phyloP scores from a whole-genome alignment of 1,284 basidiomycete species.

The Amylostereum areolatum region DNA sequence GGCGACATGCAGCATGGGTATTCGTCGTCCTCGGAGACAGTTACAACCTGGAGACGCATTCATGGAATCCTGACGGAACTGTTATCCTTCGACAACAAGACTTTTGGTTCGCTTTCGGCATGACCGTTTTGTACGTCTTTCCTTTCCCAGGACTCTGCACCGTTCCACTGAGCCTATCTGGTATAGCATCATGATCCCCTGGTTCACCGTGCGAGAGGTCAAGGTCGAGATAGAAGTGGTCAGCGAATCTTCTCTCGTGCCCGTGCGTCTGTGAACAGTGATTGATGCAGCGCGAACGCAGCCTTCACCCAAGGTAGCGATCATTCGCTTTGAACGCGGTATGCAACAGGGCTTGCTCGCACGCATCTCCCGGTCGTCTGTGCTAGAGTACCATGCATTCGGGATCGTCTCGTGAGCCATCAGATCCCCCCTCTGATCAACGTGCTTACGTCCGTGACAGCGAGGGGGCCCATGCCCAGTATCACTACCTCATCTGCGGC shows the following conservation, averaged over 20 bases:
- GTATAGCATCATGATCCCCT: slow-evolving; percentile 33
- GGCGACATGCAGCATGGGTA: slow-evolving; percentile 27
- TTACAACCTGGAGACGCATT: slow-evolving; percentile 32
- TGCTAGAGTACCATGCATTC: slow-evolving; percentile 68
- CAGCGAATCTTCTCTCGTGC: slow-evolving; percentile 11
- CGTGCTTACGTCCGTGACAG: slow-evolving; percentile 23
- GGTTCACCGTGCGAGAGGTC: slow-evolving; percentile 37
- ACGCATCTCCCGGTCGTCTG: slow-evolving; percentile 57
- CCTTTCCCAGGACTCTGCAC: not conserved
- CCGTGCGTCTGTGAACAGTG: not conserved
- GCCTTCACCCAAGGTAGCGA: slow-evolving; percentile 64
- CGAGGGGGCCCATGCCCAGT: slow-evolving; percentile 52
- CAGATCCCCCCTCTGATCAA: slow-evolving; percentile 1
- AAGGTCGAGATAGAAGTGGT: slow-evolving; percentile 37
- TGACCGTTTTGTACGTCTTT: slow-evolving; percentile 31
- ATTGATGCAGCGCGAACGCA: slow-evolving; percentile 26
- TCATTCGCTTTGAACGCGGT: slow-evolving; percentile 61
- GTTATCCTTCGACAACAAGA: slow-evolving; percentile 35
- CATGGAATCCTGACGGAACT: slow-evolving; percentile 31
- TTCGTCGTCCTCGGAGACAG: slow-evolving; percentile 39
- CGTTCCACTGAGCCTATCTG: slow-evolving; percentile 1
- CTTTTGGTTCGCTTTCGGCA: slow-evolving; percentile 38
- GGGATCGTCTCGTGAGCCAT: slow-evolving; percentile 58
- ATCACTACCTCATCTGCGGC: slow-evolving; percentile 67
- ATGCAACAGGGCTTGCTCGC: slow-evolving; percentile 69